Percentiles rank a stretch among this genome's conserved stretches.
These are phyloP conservation scores for Chytriomyces confervae DNA, from an alignment of 192 early-diverging fungal genomes.

Conservation along the genomic window DNA sequence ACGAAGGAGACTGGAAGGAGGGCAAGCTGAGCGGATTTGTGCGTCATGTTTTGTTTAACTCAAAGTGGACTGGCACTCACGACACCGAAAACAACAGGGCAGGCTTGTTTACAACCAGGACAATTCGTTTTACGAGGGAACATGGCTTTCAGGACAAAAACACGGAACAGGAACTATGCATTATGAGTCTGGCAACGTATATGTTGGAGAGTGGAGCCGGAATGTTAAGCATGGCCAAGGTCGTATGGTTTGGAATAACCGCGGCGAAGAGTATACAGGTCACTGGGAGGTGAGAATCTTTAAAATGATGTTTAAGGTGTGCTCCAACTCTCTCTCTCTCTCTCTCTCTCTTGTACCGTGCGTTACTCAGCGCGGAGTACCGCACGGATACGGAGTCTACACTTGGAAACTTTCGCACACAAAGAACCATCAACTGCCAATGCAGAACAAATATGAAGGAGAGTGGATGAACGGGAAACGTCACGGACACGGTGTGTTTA, in stretches of 20 bases:
- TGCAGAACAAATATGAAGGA: slow-evolving; percentile 56
- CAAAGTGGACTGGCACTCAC: slow-evolving; percentile 9
- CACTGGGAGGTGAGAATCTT: slow-evolving; percentile 53
- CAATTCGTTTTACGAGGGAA: slow-evolving; percentile 45
- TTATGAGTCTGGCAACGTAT: slow-evolving; percentile 61
- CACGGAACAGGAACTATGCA: slow-evolving; percentile 57
- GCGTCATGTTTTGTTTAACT: background rate
- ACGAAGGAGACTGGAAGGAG: slow-evolving; percentile 56
- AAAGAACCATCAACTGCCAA: slow-evolving; percentile 49
- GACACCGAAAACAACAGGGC: slow-evolving; percentile 23
- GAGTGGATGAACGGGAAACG: slow-evolving; percentile 56
- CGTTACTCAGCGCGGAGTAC: slow-evolving; percentile 44
- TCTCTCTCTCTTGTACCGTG: background rate
- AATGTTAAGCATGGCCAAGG: slow-evolving; percentile 58
- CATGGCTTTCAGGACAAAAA: slow-evolving; percentile 50
- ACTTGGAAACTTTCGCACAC: slow-evolving; percentile 44
- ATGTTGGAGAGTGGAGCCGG: slow-evolving; percentile 57
- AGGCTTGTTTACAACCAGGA: slow-evolving; percentile 38
- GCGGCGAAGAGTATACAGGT: slow-evolving; percentile 54
- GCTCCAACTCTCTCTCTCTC: background rate
- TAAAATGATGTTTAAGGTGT: background rate
- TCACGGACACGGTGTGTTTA: slow-evolving; percentile 54
- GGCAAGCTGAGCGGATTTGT: slow-evolving; percentile 52
- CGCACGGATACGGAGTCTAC: slow-evolving; percentile 56
- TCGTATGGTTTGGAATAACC: slow-evolving; percentile 55